Base-by-base conservation (phyloP, 2,329 filamentous ascomycete genomes). In the Periconia sp. region DNA sequence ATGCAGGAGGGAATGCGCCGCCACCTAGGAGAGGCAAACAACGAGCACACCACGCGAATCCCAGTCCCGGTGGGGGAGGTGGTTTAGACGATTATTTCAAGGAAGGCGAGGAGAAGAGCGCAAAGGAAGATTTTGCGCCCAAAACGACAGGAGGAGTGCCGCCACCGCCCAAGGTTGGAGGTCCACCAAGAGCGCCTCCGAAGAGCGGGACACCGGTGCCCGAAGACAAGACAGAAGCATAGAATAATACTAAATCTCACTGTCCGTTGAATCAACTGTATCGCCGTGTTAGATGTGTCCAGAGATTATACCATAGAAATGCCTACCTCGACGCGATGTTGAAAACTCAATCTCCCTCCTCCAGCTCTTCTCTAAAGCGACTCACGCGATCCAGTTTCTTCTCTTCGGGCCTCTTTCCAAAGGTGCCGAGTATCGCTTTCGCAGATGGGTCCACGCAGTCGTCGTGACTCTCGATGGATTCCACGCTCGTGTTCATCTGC, bases 51-150 rank as follows among this genome's bases (percentile, higher is more conserved):
- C 71, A 71, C 54, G 68, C 57, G n/a, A 51, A 62, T 43, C 67
- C 57, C 15, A 68, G 63, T 54, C 64, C 68, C n/a, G 58, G 51
- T 13, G 61, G 60, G 15, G 64, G 64, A 5, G 63, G 64, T 20
- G 72, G 68, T 1, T 49, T 79, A 56, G 76, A 79, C 55, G 76
- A 76, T 45, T 79, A 77, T 48, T 77, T 79, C 65, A 72, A 72
- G 42, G 76, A 79, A 59, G 76, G 75, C 42, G 76, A 79, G 59
- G 63, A 72, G 62, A 77, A 78, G 65, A 77, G 75, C 48, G 63
- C 66, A 46, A 71, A 77, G 59, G 59, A 76, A 43, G 76, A 78
- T 47, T 71, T 63, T 59, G 68, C 66, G 53, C 68, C 72, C 1
- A 70, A 64, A 50, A 45, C 49, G 42, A 69, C 68, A 53, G 53